Percentiles rank a stretch among this genome's conserved stretches.
phyloP scores from a whole-genome alignment of 2,329 filamentous ascomycete species.

The Thyridium curvatum region DNA sequence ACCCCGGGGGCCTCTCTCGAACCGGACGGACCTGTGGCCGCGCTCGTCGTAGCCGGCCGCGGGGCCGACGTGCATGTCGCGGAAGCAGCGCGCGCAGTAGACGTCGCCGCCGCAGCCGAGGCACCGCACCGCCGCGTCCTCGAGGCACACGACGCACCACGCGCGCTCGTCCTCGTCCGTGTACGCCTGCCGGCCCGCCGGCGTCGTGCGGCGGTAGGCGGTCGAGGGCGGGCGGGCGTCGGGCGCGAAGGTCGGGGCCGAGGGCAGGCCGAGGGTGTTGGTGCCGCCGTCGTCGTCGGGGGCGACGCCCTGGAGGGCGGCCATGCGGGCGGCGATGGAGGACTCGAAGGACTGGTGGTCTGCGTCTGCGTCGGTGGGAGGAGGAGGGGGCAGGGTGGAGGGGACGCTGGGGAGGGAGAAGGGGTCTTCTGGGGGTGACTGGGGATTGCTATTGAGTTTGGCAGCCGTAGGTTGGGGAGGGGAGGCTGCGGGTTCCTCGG shows the following conservation, averaged over 20 bases:
- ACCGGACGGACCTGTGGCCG: conserved; percentile 61
- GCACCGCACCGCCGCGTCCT: conserved; percentile 69
- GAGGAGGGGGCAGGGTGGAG: conserved; percentile 28
- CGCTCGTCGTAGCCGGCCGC: conserved; percentile 65
- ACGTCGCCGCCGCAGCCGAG: conserved; percentile 64
- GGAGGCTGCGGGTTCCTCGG: too few relatives aligned
- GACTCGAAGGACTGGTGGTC: conserved; percentile 25
- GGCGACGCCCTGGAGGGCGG: conserved; percentile 36
- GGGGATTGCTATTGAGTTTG: conserved; percentile 1
- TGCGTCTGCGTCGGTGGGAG: conserved; percentile 7
- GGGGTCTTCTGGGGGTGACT: conserved; percentile 12
- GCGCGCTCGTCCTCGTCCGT: conserved; percentile 66
- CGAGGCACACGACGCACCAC: conserved; percentile 80
- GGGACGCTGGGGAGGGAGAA: conserved; percentile 42
- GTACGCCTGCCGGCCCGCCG: conserved; percentile 35
- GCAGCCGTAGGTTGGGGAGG: neutral
- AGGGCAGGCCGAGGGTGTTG: conserved; percentile 36
- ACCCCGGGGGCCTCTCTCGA: conserved; percentile 27
- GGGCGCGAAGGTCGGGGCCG: conserved; percentile 43
- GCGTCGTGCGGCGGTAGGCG: conserved; percentile 11
- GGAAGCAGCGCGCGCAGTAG: conserved; percentile 76
- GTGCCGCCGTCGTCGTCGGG: conserved; percentile 14
- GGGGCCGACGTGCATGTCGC: conserved; percentile 69
- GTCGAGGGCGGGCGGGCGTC: conserved; percentile 24
- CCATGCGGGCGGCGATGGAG: conserved; percentile 45